A percentile compares a stretch with the other conserved stretches of the same genome.
phyloP scores from a whole-genome alignment of 345 rosid species.

The Acer saccharum region DNA sequence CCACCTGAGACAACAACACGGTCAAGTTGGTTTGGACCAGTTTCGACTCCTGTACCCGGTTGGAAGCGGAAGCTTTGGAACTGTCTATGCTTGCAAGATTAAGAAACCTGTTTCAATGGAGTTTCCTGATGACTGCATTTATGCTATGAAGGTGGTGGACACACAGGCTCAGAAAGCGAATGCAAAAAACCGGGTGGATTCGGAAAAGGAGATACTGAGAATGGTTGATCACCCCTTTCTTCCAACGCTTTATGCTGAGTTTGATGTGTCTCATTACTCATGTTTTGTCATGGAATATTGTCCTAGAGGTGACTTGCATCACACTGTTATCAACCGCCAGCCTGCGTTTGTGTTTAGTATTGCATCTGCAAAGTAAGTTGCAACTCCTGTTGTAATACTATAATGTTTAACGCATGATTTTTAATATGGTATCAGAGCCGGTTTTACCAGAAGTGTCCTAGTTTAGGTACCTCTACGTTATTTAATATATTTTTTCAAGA shows the following conservation, averaged over 20 bases:
- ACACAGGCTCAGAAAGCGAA: constrained; percentile 66
- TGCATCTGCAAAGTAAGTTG: constrained; percentile 70
- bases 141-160: constrained; percentile 91
- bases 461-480: no score
- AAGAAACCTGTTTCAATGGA: constrained; percentile 45
- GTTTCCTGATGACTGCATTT: constrained; percentile 46
- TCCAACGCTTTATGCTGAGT: constrained; percentile 82
- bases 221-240: constrained; percentile 88
- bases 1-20: constrained; percentile 45
- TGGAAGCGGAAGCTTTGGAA: constrained; percentile 81
- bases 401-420: no score
- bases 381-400: no score
- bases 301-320: constrained; percentile 74
- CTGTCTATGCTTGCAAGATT: constrained; percentile 79
- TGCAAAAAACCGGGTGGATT: constrained; percentile 67
- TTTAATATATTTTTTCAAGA: no score
- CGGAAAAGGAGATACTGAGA: constrained; percentile 79
- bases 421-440: no score
- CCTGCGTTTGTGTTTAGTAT: constrained; percentile 59
- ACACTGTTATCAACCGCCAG: constrained; percentile 67
- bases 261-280: constrained; percentile 84
- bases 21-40: constrained; percentile 75
- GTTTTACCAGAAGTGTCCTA: no score
- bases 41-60: constrained; percentile 69
- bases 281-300: constrained; percentile 88